Conservation (phyloP, 148 eudicot species). For the Arbutus unedo region DNA sequence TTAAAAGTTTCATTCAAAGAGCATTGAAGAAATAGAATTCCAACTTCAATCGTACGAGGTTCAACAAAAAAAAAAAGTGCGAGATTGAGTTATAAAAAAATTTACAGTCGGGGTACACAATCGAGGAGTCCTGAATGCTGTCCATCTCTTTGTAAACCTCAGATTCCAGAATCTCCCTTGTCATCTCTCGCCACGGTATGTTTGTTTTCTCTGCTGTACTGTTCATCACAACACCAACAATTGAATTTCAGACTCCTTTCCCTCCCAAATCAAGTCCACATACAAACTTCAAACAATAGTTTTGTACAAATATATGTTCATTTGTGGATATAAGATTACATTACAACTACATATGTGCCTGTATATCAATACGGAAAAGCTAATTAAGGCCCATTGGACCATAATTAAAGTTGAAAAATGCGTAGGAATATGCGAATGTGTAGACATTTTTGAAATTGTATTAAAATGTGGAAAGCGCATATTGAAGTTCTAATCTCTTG, state of each 20-base stretch:
- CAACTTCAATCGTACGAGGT: not conserved
- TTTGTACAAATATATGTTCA: not conserved
- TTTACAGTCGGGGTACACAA: constrained; percentile 83
- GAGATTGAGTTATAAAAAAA: constrained; percentile 10
- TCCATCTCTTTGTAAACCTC: constrained; percentile 86
- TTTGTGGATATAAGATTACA: too few relatives aligned
- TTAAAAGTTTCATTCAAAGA: not conserved
- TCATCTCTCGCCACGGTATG: constrained; percentile 94
- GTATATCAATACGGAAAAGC: not conserved
- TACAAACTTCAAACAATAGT: not conserved
- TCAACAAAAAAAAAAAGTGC: not conserved
- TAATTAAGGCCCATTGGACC: not conserved
- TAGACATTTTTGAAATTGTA: not conserved
- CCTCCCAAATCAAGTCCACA: not conserved
- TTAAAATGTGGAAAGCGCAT: not conserved
- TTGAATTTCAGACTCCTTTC: not conserved
- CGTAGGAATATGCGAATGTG: too few relatives aligned
- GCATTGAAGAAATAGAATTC: not conserved
- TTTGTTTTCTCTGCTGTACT: constrained; percentile 95
- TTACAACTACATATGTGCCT: too few relatives aligned
- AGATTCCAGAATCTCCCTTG: constrained; percentile 75
- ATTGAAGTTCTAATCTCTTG: not conserved
- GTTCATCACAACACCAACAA: constrained; percentile 34
- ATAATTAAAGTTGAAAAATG: not conserved
- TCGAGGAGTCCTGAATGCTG: constrained; percentile 43